A percentile compares a stretch with the other conserved stretches of the same genome.
phyloP scores from a whole-genome alignment of 495 filamentous ascomycete genomes.

The Zalerion maritima region DNA sequence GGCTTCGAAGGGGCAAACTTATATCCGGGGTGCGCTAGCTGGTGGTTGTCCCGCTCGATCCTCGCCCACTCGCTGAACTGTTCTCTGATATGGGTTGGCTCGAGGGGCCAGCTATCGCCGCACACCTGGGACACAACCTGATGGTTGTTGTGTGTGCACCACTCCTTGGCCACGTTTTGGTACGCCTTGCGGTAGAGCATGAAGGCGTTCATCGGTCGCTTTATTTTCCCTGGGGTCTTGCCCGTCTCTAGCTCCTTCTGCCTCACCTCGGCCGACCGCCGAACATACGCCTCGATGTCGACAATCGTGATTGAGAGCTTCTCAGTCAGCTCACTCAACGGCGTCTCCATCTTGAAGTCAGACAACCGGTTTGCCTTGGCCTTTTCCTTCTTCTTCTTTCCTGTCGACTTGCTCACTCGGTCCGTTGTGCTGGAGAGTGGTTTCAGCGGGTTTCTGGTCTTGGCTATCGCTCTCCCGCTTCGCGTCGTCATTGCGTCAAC shows the following conservation, averaged over 20 bases:
- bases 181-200: slow-evolving; percentile 96
- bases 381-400: slow-evolving; percentile 36
- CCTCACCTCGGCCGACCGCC: slow-evolving; percentile 51
- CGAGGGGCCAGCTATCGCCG: slow-evolving; percentile 74
- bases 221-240: slow-evolving; percentile 61
- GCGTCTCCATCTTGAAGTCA: slow-evolving; percentile 42
- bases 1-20: slow-evolving; percentile 86
- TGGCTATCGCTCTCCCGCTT: slow-evolving; percentile 28
- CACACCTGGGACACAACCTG: slow-evolving; percentile 79
- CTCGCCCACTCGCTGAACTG: slow-evolving; percentile 70
- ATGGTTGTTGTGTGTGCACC: slow-evolving; percentile 80
- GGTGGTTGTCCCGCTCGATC: slow-evolving; percentile 75
- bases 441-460: slow-evolving; percentile 6
- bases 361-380: slow-evolving; percentile 35
- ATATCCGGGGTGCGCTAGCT: slow-evolving; percentile 76
- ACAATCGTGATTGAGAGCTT: slow-evolving; percentile 46
- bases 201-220: slow-evolving; percentile 94
- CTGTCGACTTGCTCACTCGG: slow-evolving; percentile 20
- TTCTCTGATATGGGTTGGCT: slow-evolving; percentile 53
- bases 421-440: slow-evolving; percentile 10
- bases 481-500: slow-evolving; percentile 27
- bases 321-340: slow-evolving; percentile 62
- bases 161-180: slow-evolving; percentile 70
- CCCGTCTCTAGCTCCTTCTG: slow-evolving; percentile 49
- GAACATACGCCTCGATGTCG: slow-evolving; percentile 75